phyloP scores from a whole-genome alignment of 345 rosid species.

The Brassica cretica region DNA sequence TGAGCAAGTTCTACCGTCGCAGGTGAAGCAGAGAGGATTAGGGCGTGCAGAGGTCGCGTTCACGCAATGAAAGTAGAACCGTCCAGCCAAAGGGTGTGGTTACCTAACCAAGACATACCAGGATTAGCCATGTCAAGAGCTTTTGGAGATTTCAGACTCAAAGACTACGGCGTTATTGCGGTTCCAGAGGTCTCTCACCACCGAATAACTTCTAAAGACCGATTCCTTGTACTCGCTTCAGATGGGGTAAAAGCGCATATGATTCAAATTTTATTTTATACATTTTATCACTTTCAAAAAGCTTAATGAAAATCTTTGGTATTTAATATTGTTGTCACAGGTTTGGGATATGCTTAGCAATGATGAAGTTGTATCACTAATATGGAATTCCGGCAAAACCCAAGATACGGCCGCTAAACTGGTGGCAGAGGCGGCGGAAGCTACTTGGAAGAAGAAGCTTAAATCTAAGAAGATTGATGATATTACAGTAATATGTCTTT shows the following conservation, averaged over 20 bases:
- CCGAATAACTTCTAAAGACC: conserved; percentile 56
- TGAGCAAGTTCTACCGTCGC: not conserved
- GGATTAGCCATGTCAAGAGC: conserved; percentile 97
- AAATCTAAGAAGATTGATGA: conserved; percentile 68
- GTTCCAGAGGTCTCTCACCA: conserved; percentile 61
- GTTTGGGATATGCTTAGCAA: conserved; percentile 87
- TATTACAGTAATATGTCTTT: conserved; percentile 66
- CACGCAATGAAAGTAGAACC: conserved; percentile 66
- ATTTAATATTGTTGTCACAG: conserved; percentile 31
- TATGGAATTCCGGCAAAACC: conserved; percentile 45
- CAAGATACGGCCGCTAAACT: conserved; percentile 49
- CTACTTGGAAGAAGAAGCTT: conserved; percentile 67
- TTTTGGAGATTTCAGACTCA: conserved; percentile 76
- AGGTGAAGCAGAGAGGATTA: conserved; percentile 90
- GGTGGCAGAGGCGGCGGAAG: conserved; percentile 68
- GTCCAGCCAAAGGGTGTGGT: conserved; percentile 78
- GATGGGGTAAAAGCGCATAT: conserved; percentile 59
- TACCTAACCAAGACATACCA: conserved; percentile 72
- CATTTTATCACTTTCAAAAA: not conserved
- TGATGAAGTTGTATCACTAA: conserved; percentile 54
- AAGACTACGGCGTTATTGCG: conserved; percentile 71
- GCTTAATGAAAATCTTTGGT: not conserved
- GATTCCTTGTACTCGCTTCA: conserved; percentile 71
- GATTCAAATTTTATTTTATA: not conserved
- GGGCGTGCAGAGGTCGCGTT: conserved; percentile 69